Conservation (phyloP, 306 rosid genomes). For the Castanea sativa region DNA sequence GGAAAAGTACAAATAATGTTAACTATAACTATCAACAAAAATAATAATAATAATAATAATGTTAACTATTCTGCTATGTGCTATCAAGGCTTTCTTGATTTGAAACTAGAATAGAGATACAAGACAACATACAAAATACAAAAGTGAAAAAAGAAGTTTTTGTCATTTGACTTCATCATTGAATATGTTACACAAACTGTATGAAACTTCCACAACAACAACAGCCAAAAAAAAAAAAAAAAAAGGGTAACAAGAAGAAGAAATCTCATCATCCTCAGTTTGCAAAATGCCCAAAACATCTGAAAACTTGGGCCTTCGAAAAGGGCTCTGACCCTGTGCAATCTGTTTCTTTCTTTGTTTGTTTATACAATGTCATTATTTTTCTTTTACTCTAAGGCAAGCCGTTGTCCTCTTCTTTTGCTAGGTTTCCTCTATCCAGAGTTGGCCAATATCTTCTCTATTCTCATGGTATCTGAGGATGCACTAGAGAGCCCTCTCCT, state of each 20-base stretch:
- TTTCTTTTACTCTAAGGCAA: conserved; percentile 45
- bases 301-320: conserved; percentile 59
- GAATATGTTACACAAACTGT: conserved; percentile 37
- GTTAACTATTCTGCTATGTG: too few species aligned
- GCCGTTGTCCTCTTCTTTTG: conserved; percentile 49
- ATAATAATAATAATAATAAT: too few species aligned
- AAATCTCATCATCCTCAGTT: conserved; percentile 66
- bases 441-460: conserved; percentile 65
- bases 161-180: conserved; percentile 19
- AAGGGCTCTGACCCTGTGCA: conserved; percentile 57
- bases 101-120: too few species aligned
- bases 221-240: neutral
- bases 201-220: neutral
- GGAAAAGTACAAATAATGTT: too few species aligned
- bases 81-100: too few species aligned
- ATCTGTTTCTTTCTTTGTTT: conserved; percentile 2
- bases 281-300: conserved; percentile 56
- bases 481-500: conserved; percentile 74
- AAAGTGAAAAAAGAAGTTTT: conserved; percentile 4
- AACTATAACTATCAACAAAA: too few species aligned
- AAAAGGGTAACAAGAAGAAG: too few species aligned
- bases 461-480: conserved; percentile 71
- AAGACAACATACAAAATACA: too few species aligned
- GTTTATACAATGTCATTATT: conserved; percentile 27
- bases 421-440: conserved; percentile 73